phyloP scores from a whole-genome alignment of 352 stramenopile species.

The Globisporangium lucens region DNA sequence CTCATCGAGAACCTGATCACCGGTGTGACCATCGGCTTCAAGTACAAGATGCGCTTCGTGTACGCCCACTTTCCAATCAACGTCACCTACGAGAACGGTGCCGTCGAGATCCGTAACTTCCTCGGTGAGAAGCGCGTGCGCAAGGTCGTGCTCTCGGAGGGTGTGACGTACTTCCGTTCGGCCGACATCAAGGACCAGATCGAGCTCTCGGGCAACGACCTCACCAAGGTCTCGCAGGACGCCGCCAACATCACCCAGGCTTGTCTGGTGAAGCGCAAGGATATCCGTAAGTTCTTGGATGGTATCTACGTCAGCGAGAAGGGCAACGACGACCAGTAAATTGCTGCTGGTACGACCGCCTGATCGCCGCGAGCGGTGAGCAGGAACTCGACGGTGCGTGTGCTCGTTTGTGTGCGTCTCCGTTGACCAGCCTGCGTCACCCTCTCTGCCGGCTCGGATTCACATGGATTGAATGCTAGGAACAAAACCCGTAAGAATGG shows the following conservation, averaged over 20 bases:
- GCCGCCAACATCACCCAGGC: conserved; percentile 83
- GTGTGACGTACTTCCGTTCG: conserved; percentile 94
- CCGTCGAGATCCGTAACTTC: conserved; percentile 99
- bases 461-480: conserved; percentile 29
- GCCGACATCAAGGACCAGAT: conserved; percentile 99
- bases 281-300: conserved; percentile 99
- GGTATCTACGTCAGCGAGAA: conserved; percentile 99
- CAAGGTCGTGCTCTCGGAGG: conserved; percentile 91
- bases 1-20: conserved; percentile 99
- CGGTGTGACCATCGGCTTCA: conserved; percentile 96
- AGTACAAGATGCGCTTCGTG: conserved; percentile 99
- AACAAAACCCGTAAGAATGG: conserved; percentile 12
- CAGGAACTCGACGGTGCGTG: neutral
- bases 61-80: conserved; percentile 99
- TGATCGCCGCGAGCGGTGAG: neutral
- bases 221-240: conserved; percentile 95
- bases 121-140: conserved; percentile 99
- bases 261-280: conserved; percentile 83
- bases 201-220: conserved; percentile 97
- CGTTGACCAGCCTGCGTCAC: neutral
- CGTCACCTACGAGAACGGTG: conserved; percentile 92
- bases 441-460: conserved; percentile 7
- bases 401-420: too few relatives aligned
- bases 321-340: conserved; percentile 63
- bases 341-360: neutral